Evolutionary conservation across 441 rosid genomes (phyloP).

Genomic region (Syzygium malaccense): DNA sequence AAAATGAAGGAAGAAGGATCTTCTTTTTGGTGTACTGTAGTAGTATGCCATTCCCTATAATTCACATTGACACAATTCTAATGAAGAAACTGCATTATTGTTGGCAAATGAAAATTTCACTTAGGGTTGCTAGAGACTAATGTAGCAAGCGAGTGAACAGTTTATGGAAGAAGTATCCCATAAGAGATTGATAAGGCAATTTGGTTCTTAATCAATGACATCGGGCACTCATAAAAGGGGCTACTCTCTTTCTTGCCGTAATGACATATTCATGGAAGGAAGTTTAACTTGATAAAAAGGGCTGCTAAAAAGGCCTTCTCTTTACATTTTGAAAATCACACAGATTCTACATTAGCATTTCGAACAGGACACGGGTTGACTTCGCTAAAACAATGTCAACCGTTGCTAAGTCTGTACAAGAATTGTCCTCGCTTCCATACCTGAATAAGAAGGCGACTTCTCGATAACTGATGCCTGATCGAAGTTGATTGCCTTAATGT

Average conservation of each 20-base stretch:
- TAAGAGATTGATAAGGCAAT: neutral
- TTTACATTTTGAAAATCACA: neutral
- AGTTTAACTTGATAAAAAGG: neutral
- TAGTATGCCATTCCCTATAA: neutral
- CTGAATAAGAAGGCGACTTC: slow-evolving; percentile 20
- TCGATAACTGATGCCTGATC: slow-evolving; percentile 29
- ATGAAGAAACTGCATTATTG: neutral
- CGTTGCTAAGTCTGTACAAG: neutral
- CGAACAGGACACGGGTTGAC: neutral
- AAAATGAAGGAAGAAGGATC: neutral
- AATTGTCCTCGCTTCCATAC: slow-evolving; percentile 3
- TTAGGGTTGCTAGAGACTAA: neutral
- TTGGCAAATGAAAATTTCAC: neutral
- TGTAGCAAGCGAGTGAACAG: neutral
- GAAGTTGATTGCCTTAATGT: slow-evolving; percentile 40
- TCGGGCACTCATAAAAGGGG: neutral
- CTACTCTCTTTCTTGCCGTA: neutral
- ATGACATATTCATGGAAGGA: neutral
- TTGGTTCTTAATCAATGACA: neutral
- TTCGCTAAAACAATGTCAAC: neutral
- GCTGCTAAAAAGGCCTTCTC: neutral
- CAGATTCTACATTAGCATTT: neutral
- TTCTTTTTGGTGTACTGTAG: neutral
- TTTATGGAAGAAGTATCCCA: neutral
- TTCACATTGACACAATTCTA: neutral